Evolutionary conservation across 106 monocot genomes (phyloP), one percentile per base, ranked within the genome.

Genomic region (Dendrobium catenatum): DNA sequence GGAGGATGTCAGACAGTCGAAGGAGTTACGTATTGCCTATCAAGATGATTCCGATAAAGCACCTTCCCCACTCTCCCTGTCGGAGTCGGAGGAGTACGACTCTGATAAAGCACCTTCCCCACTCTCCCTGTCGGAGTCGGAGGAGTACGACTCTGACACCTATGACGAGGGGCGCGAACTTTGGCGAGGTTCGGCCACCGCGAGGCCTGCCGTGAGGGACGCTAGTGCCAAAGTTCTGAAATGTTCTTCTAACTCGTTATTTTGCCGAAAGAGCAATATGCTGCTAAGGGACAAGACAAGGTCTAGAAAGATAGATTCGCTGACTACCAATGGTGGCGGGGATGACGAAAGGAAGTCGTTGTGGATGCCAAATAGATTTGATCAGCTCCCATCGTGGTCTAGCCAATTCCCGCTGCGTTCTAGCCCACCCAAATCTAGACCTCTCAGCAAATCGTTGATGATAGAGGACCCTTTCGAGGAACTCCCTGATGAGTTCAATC

Each of bases 381-480:
- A 84, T 15, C 76, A 79, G n/a, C 58, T 81, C 27, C 72, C 76
- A 48, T 76, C 49, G 20, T 47, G 46, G 31, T 82, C 82, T 0
- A 47, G 81, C 48, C 27, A 54, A 77, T 24, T 76, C 2, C 49
- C 24, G 2, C 29, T 37, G 37, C 49, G 86, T 44, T 80, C 80
- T 51, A 15, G 81, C 43, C 31, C 20, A 9, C 16, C 18, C 20
- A 82, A 27, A 26, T 80, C 86, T 46, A 83, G 85, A 20, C 9
- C 79, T 2, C 72, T 86, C 16, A 31, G 75, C n/a, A 80, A 78
- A 19, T 4, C 68, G 3, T 9, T 26, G 33, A 24, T n/a, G 9
- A 54, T 54, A 68, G 90, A 37, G 37, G 95, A 95, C 73, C 88
- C 86, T 0, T 89, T 93, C 83, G 93, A 91, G 31, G 94, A 92